Percentiles rank a stretch among this genome's conserved stretches.
phyloP scores from a whole-genome alignment of 805 yeast genomes.

The Myxozyma udenii region DNA sequence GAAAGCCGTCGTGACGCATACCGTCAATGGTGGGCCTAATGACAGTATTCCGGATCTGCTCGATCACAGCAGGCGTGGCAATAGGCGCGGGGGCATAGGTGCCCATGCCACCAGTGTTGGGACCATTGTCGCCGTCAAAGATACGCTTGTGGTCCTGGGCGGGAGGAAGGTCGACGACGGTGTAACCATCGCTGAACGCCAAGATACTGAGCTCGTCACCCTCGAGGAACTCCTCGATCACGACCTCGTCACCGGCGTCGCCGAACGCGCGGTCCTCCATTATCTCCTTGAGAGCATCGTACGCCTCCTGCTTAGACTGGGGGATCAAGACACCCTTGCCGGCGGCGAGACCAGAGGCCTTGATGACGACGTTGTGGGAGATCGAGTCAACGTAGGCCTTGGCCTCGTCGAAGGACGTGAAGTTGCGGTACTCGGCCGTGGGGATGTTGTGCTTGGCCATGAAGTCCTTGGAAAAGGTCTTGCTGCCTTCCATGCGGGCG shows the following conservation, averaged over 20 bases:
- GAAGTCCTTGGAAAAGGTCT: slow-evolving; percentile 87
- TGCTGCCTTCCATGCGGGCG: slow-evolving; percentile 94
- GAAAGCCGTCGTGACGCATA: slow-evolving; percentile 91
- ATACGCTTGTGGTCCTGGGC: slow-evolving; percentile 98
- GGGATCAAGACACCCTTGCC: slow-evolving; percentile 99
- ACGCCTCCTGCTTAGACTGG: slow-evolving; percentile 75
- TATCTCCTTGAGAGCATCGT: slow-evolving; percentile 74
- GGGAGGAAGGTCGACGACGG: slow-evolving; percentile 85
- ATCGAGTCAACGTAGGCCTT: slow-evolving; percentile 61
- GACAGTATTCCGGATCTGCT: slow-evolving; percentile 67
- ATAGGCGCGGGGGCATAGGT: slow-evolving; percentile 98
- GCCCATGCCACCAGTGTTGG: slow-evolving; percentile 99
- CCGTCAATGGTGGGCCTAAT: slow-evolving; percentile 92
- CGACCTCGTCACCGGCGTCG: slow-evolving; percentile 89
- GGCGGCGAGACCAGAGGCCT: slow-evolving; percentile 97
- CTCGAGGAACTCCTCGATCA: slow-evolving; percentile 90
- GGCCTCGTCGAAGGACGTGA: slow-evolving; percentile 74
- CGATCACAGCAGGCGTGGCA: slow-evolving; percentile 72
- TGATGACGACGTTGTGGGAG: slow-evolving; percentile 78
- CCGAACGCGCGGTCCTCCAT: slow-evolving; percentile 92
- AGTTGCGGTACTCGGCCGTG: slow-evolving; percentile 83
- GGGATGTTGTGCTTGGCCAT: slow-evolving; percentile 92
- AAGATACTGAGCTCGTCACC: slow-evolving; percentile 95
- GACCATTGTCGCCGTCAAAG: slow-evolving; percentile 89
- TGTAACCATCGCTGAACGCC: slow-evolving; percentile 90